Evolutionary conservation across 805 yeast genomes (phyloP).

Genomic region (Barnettozyma sucrosica): DNA sequence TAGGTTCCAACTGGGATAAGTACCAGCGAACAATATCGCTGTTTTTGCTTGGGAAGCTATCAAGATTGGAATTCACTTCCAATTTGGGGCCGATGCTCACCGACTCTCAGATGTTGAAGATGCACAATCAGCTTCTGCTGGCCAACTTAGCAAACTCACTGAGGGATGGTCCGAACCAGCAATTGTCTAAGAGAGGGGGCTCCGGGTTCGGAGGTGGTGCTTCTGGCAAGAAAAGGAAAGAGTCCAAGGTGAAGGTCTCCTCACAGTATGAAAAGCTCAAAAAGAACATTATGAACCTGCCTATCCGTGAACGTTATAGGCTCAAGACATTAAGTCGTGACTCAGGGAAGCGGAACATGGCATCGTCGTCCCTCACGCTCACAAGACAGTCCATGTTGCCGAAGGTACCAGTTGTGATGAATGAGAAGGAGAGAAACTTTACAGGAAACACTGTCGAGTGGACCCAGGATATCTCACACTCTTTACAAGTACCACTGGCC

Average conservation of each 20-base stretch:
- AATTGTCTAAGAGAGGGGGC: slow-evolving; percentile 18
- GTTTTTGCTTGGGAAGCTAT: slow-evolving; percentile 73
- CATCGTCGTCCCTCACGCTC: slow-evolving; percentile 61
- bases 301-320: slow-evolving; percentile 78
- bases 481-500: slow-evolving; percentile 74
- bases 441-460: slow-evolving; percentile 58
- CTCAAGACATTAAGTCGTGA: slow-evolving; percentile 80
- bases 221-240: slow-evolving; percentile 43
- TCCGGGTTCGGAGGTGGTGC: slow-evolving; percentile 46
- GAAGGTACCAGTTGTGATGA: slow-evolving; percentile 65
- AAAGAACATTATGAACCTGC: slow-evolving; percentile 79
- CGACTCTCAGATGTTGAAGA: slow-evolving; percentile 32
- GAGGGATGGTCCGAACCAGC: slow-evolving; percentile 60
- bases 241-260: slow-evolving; percentile 45
- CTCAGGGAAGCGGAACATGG: slow-evolving; percentile 69
- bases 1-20: slow-evolving; percentile 76
- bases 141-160: slow-evolving; percentile 81
- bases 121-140: slow-evolving; percentile 79
- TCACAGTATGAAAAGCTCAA: slow-evolving; percentile 78
- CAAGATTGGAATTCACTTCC: slow-evolving; percentile 65
- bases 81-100: slow-evolving; percentile 50
- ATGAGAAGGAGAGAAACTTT: slow-evolving; percentile 25
- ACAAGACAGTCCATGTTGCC: slow-evolving; percentile 61
- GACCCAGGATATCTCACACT: slow-evolving; percentile 89
- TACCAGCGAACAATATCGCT: slow-evolving; percentile 75